Conservation (phyloP, 108 stramenopile genomes). For the Parmales sp. region DNA sequence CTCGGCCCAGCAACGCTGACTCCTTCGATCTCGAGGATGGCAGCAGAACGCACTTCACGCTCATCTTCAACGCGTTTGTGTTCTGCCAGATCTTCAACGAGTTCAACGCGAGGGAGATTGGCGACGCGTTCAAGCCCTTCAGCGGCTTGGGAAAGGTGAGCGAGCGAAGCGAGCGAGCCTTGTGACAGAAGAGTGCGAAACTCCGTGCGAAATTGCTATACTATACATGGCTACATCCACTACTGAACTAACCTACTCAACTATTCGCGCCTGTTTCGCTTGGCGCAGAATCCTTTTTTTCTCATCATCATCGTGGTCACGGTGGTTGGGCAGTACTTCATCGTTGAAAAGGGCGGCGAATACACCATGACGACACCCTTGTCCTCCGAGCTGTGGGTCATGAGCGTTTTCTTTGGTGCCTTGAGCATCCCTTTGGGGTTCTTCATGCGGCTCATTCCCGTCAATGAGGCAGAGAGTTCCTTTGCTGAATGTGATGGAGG, state of each 20-base stretch:
- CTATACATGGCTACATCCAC: too few species aligned
- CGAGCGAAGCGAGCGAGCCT: too few species aligned
- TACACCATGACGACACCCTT: conserved; percentile 53
- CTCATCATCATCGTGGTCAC: conserved; percentile 69
- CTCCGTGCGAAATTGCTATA: too few species aligned
- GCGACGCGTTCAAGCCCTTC: conserved; percentile 51
- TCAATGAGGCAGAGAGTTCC: conserved; percentile 46
- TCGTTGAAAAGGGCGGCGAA: conserved; percentile 81
- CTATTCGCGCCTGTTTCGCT: conserved; percentile 24
- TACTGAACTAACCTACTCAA: too few species aligned
- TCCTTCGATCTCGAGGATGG: conserved; percentile 57
- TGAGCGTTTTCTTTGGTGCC: conserved; percentile 45
- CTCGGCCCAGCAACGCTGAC: too few species aligned
- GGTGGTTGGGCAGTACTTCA: conserved; percentile 60
- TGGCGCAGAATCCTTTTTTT: conserved; percentile 72
- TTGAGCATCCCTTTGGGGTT: conserved; percentile 59
- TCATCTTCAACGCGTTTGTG: conserved; percentile 91
- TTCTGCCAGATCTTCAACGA: conserved; percentile 87
- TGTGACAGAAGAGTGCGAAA: too few species aligned
- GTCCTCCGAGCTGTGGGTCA: conserved; percentile 49
- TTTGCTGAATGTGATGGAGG: too few species aligned
- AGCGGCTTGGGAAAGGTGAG: conserved; percentile 34
- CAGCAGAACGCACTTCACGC: conserved; percentile 62
- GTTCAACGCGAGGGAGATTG: conserved; percentile 79
- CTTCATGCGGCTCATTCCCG: conserved; percentile 54